Percentiles rank a stretch among this genome's conserved stretches.
Evolutionary conservation across 2,329 filamentous ascomycete genomes (phyloP).

Genomic region (Fonsecaea multimorphosa): DNA sequence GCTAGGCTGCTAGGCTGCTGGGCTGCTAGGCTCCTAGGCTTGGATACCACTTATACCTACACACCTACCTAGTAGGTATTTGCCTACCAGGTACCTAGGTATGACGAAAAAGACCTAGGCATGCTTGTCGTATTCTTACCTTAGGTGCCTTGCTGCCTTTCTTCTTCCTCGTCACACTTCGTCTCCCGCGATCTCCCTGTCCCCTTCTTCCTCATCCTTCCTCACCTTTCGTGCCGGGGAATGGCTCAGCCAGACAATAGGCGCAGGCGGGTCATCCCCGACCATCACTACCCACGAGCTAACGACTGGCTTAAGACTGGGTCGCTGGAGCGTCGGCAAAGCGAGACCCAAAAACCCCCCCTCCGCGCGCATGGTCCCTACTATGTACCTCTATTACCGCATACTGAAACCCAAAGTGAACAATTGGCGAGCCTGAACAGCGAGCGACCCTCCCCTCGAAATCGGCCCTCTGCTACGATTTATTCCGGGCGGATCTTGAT

Average conservation of each 20-base stretch:
- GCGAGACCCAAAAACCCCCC: conserved; percentile 17
- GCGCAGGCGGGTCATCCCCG: conserved; percentile 25
- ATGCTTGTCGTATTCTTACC: not conserved
- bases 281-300: conserved; percentile 23
- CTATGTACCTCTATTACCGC: not conserved
- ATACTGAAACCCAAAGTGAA: not conserved
- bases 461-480: not conserved
- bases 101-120: not conserved
- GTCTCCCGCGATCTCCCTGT: not conserved
- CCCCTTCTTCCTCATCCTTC: not conserved
- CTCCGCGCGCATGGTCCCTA: conserved; percentile 7
- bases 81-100: too few species aligned
- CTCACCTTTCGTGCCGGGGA: conserved; percentile 14
- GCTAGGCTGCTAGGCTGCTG: too few species aligned
- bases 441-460: not conserved
- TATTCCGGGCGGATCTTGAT: conserved; percentile 6
- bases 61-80: too few species aligned
- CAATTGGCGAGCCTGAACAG: not conserved
- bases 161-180: not conserved
- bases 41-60: not conserved
- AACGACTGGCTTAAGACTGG: conserved; percentile 21
- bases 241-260: conserved; percentile 12
- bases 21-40: not conserved
- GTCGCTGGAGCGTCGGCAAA: conserved; percentile 24
- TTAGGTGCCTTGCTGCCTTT: not conserved